Base-by-base conservation (phyloP, 208 protist species). In the Blastocrithidia nonstop region DNA sequence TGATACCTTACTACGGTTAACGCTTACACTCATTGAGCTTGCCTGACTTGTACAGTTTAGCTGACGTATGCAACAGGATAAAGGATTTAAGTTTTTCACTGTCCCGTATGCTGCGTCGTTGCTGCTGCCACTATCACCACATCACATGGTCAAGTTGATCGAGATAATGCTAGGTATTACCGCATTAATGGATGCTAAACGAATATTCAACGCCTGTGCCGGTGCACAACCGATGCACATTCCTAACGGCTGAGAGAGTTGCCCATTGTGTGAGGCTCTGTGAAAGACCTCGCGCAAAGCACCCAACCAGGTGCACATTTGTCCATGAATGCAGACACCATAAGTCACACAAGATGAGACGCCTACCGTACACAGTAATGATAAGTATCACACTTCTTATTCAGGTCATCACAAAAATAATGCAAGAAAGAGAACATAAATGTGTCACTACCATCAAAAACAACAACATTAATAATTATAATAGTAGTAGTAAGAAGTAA, bases 121-220 rank as follows among this genome's bases (percentile, higher is more conserved):
- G 13, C 45, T 49, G 28, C 45, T 54, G 41, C 51, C 50, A 44
- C 45, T 31, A 0, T 51, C 45, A 19, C 50, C 49, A 15, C 51
- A 57, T 32, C 38, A 45, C 26, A 58, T 66, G 40, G 28, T 68
- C 21, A 6, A 61, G n/a, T 37, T 65, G 8, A 61, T 74, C 35
- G 54, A 65, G 52, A 25, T 56, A 24, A 47, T 80, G 5, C 51
- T 80, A 2, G 53, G 50, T 20, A 1, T 69, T 9, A 54, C 60
- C 26, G 61, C 58, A 6, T 56, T 71, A 6, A 31, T 81, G 7
- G 67, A 61, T 33, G 57, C 62, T 28, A 67, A 78, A 54, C 68
- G 71, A 7, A 51, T 81, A 19, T 74, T 81, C 37, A 54, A 86
- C 61, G 76, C 68, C 6, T 32, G 75, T 16, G 58, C 81, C 22